Conservation (phyloP, 73 alveolate species). For the Paramecium biaurelia region DNA sequence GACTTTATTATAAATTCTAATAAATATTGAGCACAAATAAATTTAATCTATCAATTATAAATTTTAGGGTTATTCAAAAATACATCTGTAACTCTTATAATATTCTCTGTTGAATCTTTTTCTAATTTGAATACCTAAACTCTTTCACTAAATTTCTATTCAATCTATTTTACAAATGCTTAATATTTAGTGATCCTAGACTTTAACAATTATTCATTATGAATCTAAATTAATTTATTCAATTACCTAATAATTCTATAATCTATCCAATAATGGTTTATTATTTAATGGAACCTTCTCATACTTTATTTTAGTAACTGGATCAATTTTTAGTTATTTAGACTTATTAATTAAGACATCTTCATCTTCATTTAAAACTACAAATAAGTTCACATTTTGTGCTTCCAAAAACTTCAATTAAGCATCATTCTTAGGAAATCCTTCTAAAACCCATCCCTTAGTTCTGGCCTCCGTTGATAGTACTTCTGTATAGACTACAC, state of each 20-base stretch:
- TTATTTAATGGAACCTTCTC: slow-evolving; percentile 42
- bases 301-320: slow-evolving; percentile 48
- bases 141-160: slow-evolving; percentile 50
- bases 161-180: background rate
- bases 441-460: slow-evolving; percentile 58
- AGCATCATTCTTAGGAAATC: slow-evolving; percentile 54
- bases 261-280: slow-evolving; percentile 10
- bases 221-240: background rate
- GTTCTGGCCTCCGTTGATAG: slow-evolving; percentile 41
- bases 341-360: slow-evolving; percentile 54
- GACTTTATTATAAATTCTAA: background rate
- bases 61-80: slow-evolving; percentile 63
- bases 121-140: slow-evolving; percentile 53
- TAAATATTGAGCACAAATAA: background rate
- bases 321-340: slow-evolving; percentile 49
- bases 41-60: slow-evolving; percentile 54
- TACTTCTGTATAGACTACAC: slow-evolving; percentile 48
- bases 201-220: background rate
- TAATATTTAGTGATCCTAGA: background rate
- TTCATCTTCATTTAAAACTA: slow-evolving; percentile 53
- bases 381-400: slow-evolving; percentile 33
- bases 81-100: slow-evolving; percentile 57
- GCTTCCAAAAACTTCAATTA: slow-evolving; percentile 26
- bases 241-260: slow-evolving; percentile 1
- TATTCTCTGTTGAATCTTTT: slow-evolving; percentile 51